Evolutionary conservation across 2,329 filamentous ascomycete genomes (phyloP).

Genomic region (Canariomyces notabilis): DNA sequence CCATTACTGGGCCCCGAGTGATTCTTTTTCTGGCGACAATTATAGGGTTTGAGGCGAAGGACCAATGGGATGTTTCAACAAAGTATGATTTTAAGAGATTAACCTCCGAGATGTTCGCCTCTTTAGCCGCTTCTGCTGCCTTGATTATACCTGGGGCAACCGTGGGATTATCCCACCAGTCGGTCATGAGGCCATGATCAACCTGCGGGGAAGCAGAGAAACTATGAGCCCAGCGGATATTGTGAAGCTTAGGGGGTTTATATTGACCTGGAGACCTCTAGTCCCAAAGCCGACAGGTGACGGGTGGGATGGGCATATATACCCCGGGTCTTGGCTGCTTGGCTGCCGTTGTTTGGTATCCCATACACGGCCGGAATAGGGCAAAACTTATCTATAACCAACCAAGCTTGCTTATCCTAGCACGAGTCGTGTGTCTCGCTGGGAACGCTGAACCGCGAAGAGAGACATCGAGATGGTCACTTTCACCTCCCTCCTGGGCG

Average conservation of each 20-base stretch:
- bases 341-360: too few species aligned
- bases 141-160: conserved; percentile 3
- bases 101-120: conserved; percentile 1
- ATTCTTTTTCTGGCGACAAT: neutral
- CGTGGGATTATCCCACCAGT: conserved; percentile 5
- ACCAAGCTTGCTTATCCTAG: too few species aligned
- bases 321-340: conserved; percentile 4
- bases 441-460: neutral
- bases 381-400: too few species aligned
- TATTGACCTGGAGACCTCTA: neutral
- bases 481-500: conserved; percentile 15
- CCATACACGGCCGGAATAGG: too few species aligned
- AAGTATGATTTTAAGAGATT: neutral
- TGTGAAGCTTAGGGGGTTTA: too few species aligned
- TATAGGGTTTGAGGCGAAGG: neutral
- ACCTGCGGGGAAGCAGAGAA: neutral
- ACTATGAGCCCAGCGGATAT: too few species aligned
- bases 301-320: conserved; percentile 1
- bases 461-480: conserved; percentile 22
- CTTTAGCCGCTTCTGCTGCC: conserved; percentile 9
- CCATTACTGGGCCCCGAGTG: neutral
- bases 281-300: neutral
- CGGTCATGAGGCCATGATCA: neutral
- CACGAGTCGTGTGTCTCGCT: too few species aligned
- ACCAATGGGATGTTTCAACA: conserved; percentile 7